Percentiles rank a stretch among this genome's conserved stretches.
These are phyloP conservation scores for Rhipidocladum racemiflorum DNA, from an alignment of 176 grass and related monocot genomes.

Conservation along the genomic window DNA sequence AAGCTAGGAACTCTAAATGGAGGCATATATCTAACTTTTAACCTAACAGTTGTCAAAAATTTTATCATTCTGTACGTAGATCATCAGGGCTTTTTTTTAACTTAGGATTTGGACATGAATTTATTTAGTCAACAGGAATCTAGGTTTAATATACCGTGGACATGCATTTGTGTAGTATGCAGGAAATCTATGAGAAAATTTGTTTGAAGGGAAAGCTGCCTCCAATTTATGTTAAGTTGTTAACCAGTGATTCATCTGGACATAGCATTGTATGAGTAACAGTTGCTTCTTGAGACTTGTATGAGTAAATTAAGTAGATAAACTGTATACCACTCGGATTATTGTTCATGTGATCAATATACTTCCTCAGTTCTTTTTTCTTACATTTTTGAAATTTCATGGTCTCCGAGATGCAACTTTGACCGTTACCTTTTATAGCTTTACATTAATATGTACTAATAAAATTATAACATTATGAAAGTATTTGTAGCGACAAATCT, in stretches of 20 bases:
- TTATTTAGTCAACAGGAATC: neutral
- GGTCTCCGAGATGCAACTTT: too few relatives aligned
- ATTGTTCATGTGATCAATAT: neutral
- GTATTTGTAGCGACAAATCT: too few relatives aligned
- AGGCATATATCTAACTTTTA: neutral
- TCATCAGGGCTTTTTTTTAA: neutral
- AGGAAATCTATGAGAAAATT: neutral
- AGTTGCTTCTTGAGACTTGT: neutral
- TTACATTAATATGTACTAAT: too few relatives aligned
- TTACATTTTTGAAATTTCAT: too few relatives aligned
- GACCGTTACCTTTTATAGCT: too few relatives aligned
- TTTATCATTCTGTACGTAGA: neutral
- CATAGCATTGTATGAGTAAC: neutral
- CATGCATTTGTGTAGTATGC: neutral
- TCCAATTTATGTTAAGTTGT: neutral
- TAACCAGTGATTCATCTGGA: neutral
- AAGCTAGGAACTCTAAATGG: too few relatives aligned
- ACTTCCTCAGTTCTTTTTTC: too few relatives aligned
- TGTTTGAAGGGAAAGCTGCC: neutral
- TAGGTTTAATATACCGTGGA: neutral
- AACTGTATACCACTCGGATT: neutral
- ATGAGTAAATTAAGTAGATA: slow-evolving; percentile 11
- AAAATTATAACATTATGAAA: too few relatives aligned
- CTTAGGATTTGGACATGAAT: neutral
- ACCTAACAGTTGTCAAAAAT: neutral